Base-by-base conservation (phyloP, 169 alveolate species). In the Plasmodium fragile region DNA sequence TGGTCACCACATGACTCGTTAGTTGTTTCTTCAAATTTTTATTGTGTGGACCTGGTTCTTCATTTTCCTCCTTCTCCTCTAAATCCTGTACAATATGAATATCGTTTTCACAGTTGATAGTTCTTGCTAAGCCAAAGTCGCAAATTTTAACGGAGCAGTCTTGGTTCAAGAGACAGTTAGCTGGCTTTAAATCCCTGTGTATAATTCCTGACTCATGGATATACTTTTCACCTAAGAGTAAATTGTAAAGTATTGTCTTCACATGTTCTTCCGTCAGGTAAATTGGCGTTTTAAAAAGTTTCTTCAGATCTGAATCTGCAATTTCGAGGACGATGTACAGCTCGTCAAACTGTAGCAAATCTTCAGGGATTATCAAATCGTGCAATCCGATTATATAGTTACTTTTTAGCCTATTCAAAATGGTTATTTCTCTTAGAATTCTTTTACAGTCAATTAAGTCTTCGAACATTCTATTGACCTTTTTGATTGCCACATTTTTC, bases 131-230 rank as follows among this genome's bases (percentile, higher is more conserved):
- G 30, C 99, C 99, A 92, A 98, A 99, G 92, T 99, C 99, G 84
- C 99, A 98, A 53, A 99, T 98, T 96, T 99, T 99, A 45, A 99
- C 99, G 83, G 98, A 98, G 95, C 99, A 99, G 96, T 99, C 99
- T 95, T 99, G 99, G 96, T 99, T 99, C 49, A 99, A 98, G 22
- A 99, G 97, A 73, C 99, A 97, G 95, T 99, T 99, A 53, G 99
- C 99, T 25, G 99, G 99, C 92, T 99, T 99, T 72, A 99, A 96
- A 95, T 99, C 99, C 83, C 99, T 97, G 93, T 99, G 99, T 75
- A 98, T 96, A 18, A 99, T 98, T 87, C 99, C 98, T 1, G 99
- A 99, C 13, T 98, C 96, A 85, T 98, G 99, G 32, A 98, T 96
- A 93, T 98, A 99, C 92, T 98, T 98, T 75, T 98, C 98, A 2